Percentiles rank a stretch among this genome's conserved stretches.
Conservation (phyloP, 192 early-diverging fungal species). For the Backusella australiensis region DNA sequence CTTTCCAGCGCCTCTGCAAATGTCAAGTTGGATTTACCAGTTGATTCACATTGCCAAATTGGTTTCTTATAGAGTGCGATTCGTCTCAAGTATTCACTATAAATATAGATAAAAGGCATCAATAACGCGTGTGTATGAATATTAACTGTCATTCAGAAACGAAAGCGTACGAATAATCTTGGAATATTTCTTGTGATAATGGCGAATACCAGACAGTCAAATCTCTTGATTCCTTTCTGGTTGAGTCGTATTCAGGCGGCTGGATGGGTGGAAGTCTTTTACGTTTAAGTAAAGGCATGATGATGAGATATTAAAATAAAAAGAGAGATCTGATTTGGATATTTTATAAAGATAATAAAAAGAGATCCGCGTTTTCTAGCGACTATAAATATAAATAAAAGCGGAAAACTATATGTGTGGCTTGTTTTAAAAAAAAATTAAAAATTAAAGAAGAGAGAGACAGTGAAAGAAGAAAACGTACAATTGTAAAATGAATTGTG, state of each 20-base stretch:
- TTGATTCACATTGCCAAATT: conserved; percentile 76
- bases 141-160: conserved; percentile 3
- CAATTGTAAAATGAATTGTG: background rate
- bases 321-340: background rate
- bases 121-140: background rate
- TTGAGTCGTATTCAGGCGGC: conserved; percentile 17
- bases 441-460: background rate
- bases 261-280: conserved; percentile 20
- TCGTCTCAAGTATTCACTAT: conserved; percentile 30
- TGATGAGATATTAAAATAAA: background rate
- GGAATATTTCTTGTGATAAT: conserved; percentile 57
- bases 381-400: background rate
- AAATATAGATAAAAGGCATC: background rate
- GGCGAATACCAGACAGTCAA: conserved; percentile 48
- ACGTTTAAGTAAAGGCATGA: conserved; percentile 37
- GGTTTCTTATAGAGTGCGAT: conserved; percentile 60
- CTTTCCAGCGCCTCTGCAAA: conserved; percentile 78
- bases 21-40: conserved; percentile 71
- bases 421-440: background rate
- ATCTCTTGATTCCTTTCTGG: conserved; percentile 30
- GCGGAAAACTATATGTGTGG: background rate
- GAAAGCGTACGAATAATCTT: conserved; percentile 50
- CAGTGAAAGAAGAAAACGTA: background rate
- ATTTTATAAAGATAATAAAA: background rate
- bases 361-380: background rate